phyloP scores from a whole-genome alignment of 441 rosid species.

The Erodium moschatum region DNA sequence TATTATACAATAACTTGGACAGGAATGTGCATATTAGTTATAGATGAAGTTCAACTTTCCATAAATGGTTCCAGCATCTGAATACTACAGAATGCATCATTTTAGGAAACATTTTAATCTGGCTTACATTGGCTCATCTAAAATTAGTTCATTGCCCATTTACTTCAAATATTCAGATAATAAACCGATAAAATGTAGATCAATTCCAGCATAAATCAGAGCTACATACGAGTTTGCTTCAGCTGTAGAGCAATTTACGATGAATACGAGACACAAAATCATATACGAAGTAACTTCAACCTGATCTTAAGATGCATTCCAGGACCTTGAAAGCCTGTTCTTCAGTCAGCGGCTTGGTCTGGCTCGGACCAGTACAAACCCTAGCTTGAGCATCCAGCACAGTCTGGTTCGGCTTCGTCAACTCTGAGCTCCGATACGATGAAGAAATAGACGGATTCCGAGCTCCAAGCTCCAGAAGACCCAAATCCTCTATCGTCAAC shows the following conservation, averaged over 20 bases:
- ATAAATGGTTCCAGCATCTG: not conserved
- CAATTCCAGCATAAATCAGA: not conserved
- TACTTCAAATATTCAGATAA: not conserved
- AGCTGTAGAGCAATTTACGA: not conserved
- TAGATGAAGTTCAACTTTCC: not conserved
- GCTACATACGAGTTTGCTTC: not conserved
- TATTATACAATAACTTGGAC: not conserved
- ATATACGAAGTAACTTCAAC: slow-evolving; percentile 22
- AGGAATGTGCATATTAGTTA: not conserved
- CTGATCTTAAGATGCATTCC: slow-evolving; percentile 74
- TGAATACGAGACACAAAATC: not conserved
- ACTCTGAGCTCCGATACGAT: slow-evolving; percentile 51
- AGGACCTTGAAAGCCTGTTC: slow-evolving; percentile 71
- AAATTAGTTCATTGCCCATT: not conserved
- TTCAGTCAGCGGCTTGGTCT: slow-evolving; percentile 66
- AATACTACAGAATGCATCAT: not conserved
- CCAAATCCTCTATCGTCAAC: slow-evolving; percentile 43
- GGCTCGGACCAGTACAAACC: slow-evolving; percentile 95
- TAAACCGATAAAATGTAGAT: not conserved
- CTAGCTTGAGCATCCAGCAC: slow-evolving; percentile 90
- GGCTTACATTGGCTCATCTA: not conserved
- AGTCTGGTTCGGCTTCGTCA: slow-evolving; percentile 66
- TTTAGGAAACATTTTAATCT: not conserved
- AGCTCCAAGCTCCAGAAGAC: slow-evolving; percentile 48
- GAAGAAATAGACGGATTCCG: slow-evolving; percentile 68